Percentiles rank a stretch among this genome's conserved stretches.
Evolutionary conservation across 164 flowering plant genomes (phyloP).

Genomic region (Magnolia changhungtana): DNA sequence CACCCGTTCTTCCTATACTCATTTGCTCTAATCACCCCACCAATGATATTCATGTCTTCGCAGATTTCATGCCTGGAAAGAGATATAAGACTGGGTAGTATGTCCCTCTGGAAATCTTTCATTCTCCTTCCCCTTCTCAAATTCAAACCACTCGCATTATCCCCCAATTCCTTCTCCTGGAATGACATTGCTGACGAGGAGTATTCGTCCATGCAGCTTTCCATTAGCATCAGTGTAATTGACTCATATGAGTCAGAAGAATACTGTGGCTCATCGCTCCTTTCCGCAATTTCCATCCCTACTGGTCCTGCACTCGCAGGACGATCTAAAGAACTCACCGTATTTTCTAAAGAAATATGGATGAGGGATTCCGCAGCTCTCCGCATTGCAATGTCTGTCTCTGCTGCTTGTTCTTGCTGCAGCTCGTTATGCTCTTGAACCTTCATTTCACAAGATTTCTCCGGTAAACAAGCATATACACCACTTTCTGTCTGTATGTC

Average conservation of each 20-base stretch:
- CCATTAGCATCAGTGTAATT: constrained; percentile 28
- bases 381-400: constrained; percentile 28
- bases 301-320: constrained; percentile 8
- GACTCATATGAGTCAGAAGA: constrained; percentile 56
- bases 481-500: constrained; percentile 1
- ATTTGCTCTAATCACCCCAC: constrained; percentile 40
- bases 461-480: neutral
- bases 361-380: constrained; percentile 49
- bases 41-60: constrained; percentile 53
- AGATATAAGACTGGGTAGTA: constrained; percentile 52
- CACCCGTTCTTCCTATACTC: constrained; percentile 39
- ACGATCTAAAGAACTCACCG: constrained; percentile 14
- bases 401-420: constrained; percentile 17
- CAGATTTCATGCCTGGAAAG: constrained; percentile 57
- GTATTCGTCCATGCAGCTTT: constrained; percentile 37
- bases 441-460: constrained; percentile 5
- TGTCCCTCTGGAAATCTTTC: constrained; percentile 59
- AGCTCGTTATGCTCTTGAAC: constrained; percentile 3
- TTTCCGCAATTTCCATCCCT: constrained; percentile 12
- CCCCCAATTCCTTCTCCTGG: constrained; percentile 27
- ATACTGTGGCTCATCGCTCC: constrained; percentile 30
- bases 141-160: constrained; percentile 25
- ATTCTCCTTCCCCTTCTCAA: constrained; percentile 61
- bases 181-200: constrained; percentile 31
- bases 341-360: constrained; percentile 23